Conservation (phyloP, 2,329 filamentous ascomycete species). For the Fusarium zealandicum region DNA sequence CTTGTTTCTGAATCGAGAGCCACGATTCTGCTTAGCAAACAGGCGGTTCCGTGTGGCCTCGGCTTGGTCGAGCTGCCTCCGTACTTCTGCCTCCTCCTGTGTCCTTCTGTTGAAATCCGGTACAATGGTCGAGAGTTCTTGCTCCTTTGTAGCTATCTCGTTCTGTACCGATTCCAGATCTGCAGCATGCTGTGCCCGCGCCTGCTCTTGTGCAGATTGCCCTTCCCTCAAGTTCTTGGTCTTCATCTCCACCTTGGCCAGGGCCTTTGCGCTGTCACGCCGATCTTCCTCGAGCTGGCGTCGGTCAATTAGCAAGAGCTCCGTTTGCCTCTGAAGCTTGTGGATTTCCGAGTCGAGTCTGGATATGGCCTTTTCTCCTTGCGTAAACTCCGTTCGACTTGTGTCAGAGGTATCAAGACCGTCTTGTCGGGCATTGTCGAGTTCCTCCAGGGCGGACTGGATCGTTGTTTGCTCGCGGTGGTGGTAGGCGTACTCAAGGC, state of each 20-base stretch:
- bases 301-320: constrained; percentile 84
- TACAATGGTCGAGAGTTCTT: constrained; percentile 75
- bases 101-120: constrained; percentile 80
- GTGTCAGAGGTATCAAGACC: constrained; percentile 86
- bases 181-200: constrained; percentile 72
- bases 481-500: constrained; percentile 93
- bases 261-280: constrained; percentile 77
- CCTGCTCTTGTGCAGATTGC: constrained; percentile 78
- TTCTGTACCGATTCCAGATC: constrained; percentile 76
- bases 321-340: constrained; percentile 80
- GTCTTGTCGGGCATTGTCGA: constrained; percentile 82
- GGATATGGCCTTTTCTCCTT: constrained; percentile 80
- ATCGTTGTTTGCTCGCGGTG: constrained; percentile 86
- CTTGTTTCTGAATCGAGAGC: constrained; percentile 87
- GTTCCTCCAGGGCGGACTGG: constrained; percentile 76
- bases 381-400: constrained; percentile 76
- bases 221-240: constrained; percentile 84
- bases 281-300: constrained; percentile 89
- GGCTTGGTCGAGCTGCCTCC: constrained; percentile 75
- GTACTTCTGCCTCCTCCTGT: constrained; percentile 73
- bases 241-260: constrained; percentile 86
- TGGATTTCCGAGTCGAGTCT: constrained; percentile 81
- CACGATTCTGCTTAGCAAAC: constrained; percentile 90
- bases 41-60: constrained; percentile 79
- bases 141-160: constrained; percentile 78